Base-by-base conservation (phyloP, 805 yeast genomes). In the Lipomyces anomalus region DNA sequence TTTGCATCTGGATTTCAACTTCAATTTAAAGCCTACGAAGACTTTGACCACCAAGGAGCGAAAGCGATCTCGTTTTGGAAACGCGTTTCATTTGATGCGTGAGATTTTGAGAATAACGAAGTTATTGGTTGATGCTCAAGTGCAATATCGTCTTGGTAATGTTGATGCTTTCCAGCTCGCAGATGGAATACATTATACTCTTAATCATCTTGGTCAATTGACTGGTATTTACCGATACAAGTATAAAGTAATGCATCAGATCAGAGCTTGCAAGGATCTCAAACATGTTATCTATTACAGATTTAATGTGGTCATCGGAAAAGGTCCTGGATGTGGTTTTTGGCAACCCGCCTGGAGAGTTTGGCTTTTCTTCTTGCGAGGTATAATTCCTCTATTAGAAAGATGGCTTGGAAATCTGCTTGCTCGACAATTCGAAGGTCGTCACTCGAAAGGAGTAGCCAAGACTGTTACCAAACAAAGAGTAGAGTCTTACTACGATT, bases 321-420 rank as follows among this genome's bases (percentile, higher is more conserved):
- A 90, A 61, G 98, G 98, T 2, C 97, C 98, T 1, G 98, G 98
- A 0, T 85, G 95, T 68, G 99, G 99, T 1, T 84, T 92, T 63
- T 92, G 99, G 99, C 97, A 92, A 61, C 98, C 98, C 0, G 85
- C 96, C 1, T 92, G 97, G 98, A 71, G 96, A 56, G 90, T 89
- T 1, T 92, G 98, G 99, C 69, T 92, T 1, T 84, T 80, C 43
- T 90, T 90, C 64, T 66, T 92, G 67, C 73, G 98, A 56, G 99
- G 99, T 17, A 81, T 81, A 16, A 82, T 88, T 21, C 98, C 99
- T 0, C 65, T 92, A 42, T 68, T 92, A 16, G 98, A 92, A 64
- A 71, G 97, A 63, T 92, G 98, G 98, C 69, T 92, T 24, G 95
- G 95, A 1, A 92, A 92, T 56, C 69, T 92, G 45, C 67, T 92